These are phyloP conservation scores for Phellinidium pouzarii DNA, from an alignment of 1,284 basidiomycete species.

Conservation along the genomic window DNA sequence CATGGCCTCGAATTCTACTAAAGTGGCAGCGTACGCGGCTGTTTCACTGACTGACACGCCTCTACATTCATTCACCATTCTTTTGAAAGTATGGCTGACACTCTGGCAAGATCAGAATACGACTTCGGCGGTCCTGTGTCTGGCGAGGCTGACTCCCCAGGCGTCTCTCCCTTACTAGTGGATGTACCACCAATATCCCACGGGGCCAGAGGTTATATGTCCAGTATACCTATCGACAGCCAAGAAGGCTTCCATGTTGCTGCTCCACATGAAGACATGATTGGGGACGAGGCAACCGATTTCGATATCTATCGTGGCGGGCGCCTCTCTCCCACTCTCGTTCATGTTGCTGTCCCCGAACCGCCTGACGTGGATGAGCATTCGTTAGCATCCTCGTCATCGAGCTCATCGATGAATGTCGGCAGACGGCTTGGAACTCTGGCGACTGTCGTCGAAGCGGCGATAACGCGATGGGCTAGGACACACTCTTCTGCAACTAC, in stretches of 20 bases:
- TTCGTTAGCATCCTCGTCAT: conserved; percentile 33
- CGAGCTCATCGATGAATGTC: conserved; percentile 26
- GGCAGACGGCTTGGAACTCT: conserved; percentile 35
- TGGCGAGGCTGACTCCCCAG: not conserved
- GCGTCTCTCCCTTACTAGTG: not conserved
- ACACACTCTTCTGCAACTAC: conserved; percentile 40
- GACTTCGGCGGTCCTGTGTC: not conserved
- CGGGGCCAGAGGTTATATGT: not conserved
- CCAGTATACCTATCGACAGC: not conserved
- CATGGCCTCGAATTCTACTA: not conserved
- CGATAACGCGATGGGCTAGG: conserved; percentile 41
- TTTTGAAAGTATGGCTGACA: conserved; percentile 3
- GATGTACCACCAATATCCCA: not conserved
- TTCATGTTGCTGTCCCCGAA: too few relatives aligned
- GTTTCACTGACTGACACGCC: not conserved
- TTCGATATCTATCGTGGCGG: conserved; percentile 59
- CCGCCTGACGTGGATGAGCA: conserved; percentile 25
- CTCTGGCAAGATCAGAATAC: not conserved
- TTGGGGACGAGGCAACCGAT: conserved; percentile 17
- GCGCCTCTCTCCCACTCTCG: conserved; percentile 30
- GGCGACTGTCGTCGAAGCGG: conserved; percentile 38
- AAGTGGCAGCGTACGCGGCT: not conserved
- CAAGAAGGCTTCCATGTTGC: not conserved
- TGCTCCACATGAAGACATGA: not conserved
- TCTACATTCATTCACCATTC: not conserved